Evolutionary conservation across 2,329 filamentous ascomycete genomes (phyloP).

Genomic region (Claviceps lovelessii): DNA sequence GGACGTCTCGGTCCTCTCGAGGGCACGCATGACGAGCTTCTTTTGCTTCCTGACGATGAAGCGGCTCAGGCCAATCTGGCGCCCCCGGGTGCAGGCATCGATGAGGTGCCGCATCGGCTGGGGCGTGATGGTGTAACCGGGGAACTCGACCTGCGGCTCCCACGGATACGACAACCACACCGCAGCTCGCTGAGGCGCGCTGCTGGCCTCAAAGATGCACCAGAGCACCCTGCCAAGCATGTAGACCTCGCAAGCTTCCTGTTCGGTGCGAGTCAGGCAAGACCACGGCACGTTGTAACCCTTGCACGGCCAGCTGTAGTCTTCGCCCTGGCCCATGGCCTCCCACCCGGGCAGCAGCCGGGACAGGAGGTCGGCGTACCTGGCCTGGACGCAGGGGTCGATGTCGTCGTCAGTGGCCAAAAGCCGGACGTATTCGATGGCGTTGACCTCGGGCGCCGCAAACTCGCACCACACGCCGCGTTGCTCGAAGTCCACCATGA

Average conservation of each 20-base stretch:
- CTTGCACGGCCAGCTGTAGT: slow-evolving; percentile 31
- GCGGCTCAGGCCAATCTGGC: slow-evolving; percentile 29
- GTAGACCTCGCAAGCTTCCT: slow-evolving; percentile 45
- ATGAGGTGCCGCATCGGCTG: slow-evolving; percentile 31
- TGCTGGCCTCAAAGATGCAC: slow-evolving; percentile 48
- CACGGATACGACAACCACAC: slow-evolving; percentile 45
- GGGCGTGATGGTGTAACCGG: slow-evolving; percentile 35
- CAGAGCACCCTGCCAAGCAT: slow-evolving; percentile 48
- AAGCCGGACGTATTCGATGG: slow-evolving; percentile 42
- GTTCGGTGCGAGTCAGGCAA: slow-evolving; percentile 34
- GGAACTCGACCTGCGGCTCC: slow-evolving; percentile 43
- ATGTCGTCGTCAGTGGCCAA: slow-evolving; percentile 36
- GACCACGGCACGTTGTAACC: slow-evolving; percentile 45
- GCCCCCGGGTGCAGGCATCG: slow-evolving; percentile 36
- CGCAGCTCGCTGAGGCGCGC: slow-evolving; percentile 40
- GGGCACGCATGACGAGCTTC: slow-evolving; percentile 28
- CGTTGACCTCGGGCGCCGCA: slow-evolving; percentile 44
- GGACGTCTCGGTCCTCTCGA: slow-evolving; percentile 18
- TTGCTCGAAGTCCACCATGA: slow-evolving; percentile 50
- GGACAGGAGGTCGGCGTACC: slow-evolving; percentile 27
- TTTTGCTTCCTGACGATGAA: slow-evolving; percentile 30
- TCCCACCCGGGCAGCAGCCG: slow-evolving; percentile 34
- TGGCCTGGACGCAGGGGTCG: slow-evolving; percentile 22
- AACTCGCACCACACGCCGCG: slow-evolving; percentile 50
- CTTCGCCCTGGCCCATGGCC: slow-evolving; percentile 23